These are phyloP conservation scores for Abrus pulchellus DNA, from an alignment of 306 rosid species.

Conservation along the genomic window DNA sequence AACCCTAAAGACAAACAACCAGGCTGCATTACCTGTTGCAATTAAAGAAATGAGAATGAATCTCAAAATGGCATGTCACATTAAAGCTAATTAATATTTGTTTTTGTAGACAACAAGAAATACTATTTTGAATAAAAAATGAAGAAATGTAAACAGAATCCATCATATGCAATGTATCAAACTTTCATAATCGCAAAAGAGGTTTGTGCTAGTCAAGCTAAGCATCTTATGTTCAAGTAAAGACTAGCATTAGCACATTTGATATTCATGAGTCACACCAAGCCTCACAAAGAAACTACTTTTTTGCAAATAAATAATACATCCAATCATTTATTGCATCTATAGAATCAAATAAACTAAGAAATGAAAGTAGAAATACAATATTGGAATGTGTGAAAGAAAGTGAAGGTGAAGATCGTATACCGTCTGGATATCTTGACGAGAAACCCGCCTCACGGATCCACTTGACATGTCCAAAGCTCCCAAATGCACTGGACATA, in stretches of 20 bases:
- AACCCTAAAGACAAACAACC: too few species aligned
- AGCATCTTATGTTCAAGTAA: background rate
- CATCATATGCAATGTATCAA: too few species aligned
- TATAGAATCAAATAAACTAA: background rate
- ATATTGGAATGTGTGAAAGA: background rate
- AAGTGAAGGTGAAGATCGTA: slow-evolving; percentile 18
- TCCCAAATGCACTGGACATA: slow-evolving; percentile 12
- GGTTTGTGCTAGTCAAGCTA: slow-evolving; percentile 1
- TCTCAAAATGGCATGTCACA: too few species aligned
- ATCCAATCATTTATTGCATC: background rate
- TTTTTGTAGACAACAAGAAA: too few species aligned
- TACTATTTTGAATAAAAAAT: too few species aligned
- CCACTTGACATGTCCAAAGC: slow-evolving; percentile 68
- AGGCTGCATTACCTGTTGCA: too few species aligned
- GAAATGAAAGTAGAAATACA: background rate
- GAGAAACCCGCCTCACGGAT: slow-evolving; percentile 69
- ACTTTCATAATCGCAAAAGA: background rate
- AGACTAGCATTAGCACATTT: background rate
- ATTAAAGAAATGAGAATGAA: too few species aligned
- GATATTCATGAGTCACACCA: slow-evolving; percentile 6
- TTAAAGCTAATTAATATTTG: too few species aligned
- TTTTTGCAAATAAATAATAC: background rate
- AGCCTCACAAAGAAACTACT: slow-evolving; percentile 19
- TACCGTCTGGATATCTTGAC: slow-evolving; percentile 77
- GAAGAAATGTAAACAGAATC: too few species aligned